phyloP scores from a whole-genome alignment of 495 filamentous ascomycete species.

The Hyphodiscus hymeniophilus region DNA sequence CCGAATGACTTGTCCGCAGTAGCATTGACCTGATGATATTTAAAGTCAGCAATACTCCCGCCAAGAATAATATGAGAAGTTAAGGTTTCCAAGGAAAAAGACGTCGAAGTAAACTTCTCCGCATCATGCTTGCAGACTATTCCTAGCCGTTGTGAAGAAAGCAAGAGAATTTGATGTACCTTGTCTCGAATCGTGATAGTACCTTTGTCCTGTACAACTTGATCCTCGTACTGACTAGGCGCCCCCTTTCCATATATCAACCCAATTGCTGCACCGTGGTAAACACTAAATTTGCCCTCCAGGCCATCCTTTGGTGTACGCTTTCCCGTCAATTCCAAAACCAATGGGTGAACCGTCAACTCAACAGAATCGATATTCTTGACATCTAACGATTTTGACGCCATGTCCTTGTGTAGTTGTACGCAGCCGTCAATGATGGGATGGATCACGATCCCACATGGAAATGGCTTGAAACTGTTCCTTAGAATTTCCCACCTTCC shows the following conservation, averaged over 20 bases:
- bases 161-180: no score
- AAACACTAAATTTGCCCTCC: slow-evolving; percentile 47
- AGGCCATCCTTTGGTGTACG: slow-evolving; percentile 38
- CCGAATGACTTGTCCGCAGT: slow-evolving; percentile 29
- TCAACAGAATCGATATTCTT: slow-evolving; percentile 26
- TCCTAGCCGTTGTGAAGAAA: no score
- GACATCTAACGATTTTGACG: slow-evolving; percentile 19
- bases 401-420: slow-evolving; percentile 33
- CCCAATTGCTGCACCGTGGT: slow-evolving; percentile 40
- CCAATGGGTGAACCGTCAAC: slow-evolving; percentile 40
- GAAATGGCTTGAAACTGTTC: slow-evolving; percentile 49
- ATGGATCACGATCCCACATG: slow-evolving; percentile 50
- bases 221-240: slow-evolving; percentile 40
- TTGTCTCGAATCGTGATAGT: slow-evolving; percentile 33
- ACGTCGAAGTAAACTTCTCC: no score
- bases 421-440: slow-evolving; percentile 44
- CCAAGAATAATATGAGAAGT: no score
- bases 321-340: slow-evolving; percentile 46
- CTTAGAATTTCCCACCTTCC: slow-evolving; percentile 41
- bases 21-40: no score
- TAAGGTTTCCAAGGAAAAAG: no score
- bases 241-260: slow-evolving; percentile 42
- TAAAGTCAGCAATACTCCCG: no score
- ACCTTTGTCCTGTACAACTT: slow-evolving; percentile 29
- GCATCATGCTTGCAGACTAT: no score